phyloP scores from a whole-genome alignment of 2,329 filamentous ascomycete species.

The Eutypa lata region DNA sequence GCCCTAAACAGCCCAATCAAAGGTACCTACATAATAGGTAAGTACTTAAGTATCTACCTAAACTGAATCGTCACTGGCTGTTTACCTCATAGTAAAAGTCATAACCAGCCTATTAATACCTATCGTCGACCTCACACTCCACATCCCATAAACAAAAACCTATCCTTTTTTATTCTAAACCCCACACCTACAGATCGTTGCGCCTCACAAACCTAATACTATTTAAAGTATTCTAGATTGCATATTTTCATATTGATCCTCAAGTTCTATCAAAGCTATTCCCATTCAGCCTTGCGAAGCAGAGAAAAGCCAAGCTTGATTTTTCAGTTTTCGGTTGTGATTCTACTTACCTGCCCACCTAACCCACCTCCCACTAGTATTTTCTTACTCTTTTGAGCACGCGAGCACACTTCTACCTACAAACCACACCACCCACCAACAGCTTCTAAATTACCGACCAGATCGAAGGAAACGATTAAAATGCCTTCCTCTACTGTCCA shows the following conservation, averaged over 20 bases:
- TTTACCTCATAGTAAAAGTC: too few relatives aligned
- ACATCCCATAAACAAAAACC: too few relatives aligned
- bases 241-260: not conserved
- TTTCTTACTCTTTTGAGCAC: conserved; percentile 3
- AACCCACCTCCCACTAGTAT: conserved; percentile 6
- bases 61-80: too few relatives aligned
- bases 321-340: not conserved
- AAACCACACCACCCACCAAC: conserved; percentile 1
- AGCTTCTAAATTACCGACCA: conserved; percentile 3
- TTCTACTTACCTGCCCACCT: conserved; percentile 1
- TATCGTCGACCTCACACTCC: too few relatives aligned
- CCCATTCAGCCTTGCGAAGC: not conserved
- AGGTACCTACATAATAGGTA: too few relatives aligned
- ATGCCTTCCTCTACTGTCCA: conserved; percentile 66
- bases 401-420: conserved; percentile 3
- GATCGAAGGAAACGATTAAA: conserved; percentile 12
- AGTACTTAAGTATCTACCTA: too few relatives aligned
- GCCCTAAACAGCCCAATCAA: too few relatives aligned
- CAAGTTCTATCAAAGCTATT: not conserved
- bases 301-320: not conserved
- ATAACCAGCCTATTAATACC: too few relatives aligned
- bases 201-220: not conserved
- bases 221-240: not conserved
- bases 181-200: not conserved
- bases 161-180: not conserved